Conservation (phyloP, 2,329 filamentous ascomycete genomes). For the Colletotrichum euphorbiae region DNA sequence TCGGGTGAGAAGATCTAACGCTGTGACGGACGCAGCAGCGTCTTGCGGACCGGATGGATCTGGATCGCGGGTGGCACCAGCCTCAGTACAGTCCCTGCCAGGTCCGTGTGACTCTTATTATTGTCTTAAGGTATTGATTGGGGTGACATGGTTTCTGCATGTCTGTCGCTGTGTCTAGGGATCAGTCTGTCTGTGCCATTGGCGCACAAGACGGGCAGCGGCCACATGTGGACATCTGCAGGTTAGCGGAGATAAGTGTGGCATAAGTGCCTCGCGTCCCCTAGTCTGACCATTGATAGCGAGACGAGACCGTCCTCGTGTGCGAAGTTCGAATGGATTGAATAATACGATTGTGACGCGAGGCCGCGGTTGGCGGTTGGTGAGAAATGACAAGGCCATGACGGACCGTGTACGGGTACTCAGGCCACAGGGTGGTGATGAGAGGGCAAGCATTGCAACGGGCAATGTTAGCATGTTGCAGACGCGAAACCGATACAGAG, state of each 20-base stretch:
- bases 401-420: slow-evolving; percentile 20
- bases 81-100: slow-evolving; percentile 11
- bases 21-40: slow-evolving; percentile 32
- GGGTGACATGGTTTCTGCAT: slow-evolving; percentile 19
- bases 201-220: slow-evolving; percentile 34
- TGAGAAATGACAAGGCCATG: slow-evolving; percentile 11
- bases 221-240: slow-evolving; percentile 35
- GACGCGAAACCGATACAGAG: background rate
- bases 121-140: slow-evolving; percentile 21
- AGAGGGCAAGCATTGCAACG: too few species aligned
- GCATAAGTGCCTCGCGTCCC: slow-evolving; percentile 34
- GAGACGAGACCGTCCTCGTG: slow-evolving; percentile 28
- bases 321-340: slow-evolving; percentile 2
- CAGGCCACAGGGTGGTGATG: background rate
- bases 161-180: slow-evolving; percentile 18
- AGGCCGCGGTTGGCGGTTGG: slow-evolving; percentile 8
- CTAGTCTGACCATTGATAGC: slow-evolving; percentile 30
- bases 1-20: slow-evolving; percentile 15
- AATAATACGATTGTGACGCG: slow-evolving; percentile 30
- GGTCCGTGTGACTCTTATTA: slow-evolving; percentile 36
- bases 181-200: slow-evolving; percentile 26
- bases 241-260: slow-evolving; percentile 35
- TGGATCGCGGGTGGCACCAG: slow-evolving; percentile 36
- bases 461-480: background rate
- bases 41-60: slow-evolving; percentile 23